Conservation (phyloP, 2,329 filamentous ascomycete species). For the Colletotrichum tropicale region DNA sequence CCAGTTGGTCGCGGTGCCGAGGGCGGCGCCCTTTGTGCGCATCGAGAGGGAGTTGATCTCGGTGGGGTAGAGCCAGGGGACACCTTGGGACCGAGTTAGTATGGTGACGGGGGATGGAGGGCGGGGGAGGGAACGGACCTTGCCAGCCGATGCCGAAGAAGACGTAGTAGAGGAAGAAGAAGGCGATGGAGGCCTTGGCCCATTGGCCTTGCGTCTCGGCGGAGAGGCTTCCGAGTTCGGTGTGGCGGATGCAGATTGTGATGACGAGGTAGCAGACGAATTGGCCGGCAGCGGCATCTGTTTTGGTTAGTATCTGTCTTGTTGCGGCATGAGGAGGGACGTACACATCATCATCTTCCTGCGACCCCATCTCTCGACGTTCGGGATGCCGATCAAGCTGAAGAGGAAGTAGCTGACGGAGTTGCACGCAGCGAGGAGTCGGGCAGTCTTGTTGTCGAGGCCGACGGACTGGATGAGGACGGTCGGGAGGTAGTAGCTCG, state of each 20-base stretch:
- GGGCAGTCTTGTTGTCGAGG: conserved; percentile 50
- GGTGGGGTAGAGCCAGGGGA: conserved; percentile 34
- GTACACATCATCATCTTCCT: conserved; percentile 61
- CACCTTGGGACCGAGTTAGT: background rate
- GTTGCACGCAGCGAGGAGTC: conserved; percentile 56
- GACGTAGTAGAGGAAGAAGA: conserved; percentile 26
- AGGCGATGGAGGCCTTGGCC: conserved; percentile 23
- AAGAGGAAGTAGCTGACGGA: conserved; percentile 33
- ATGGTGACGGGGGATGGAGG: fast-evolving
- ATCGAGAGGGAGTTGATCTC: conserved; percentile 38
- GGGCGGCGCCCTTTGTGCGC: conserved; percentile 30
- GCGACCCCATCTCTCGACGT: conserved; percentile 48
- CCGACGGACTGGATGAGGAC: conserved; percentile 58
- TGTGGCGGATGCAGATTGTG: conserved; percentile 51
- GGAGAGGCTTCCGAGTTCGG: conserved; percentile 27
- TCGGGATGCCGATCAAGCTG: conserved; percentile 27
- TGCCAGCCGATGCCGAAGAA: conserved; percentile 23
- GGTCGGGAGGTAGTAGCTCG: conserved; percentile 40
- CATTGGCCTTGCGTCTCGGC: conserved; percentile 1
- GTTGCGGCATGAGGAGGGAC: background rate
- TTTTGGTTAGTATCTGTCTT: background rate
- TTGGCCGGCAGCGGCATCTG: conserved; percentile 52
- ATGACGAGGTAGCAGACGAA: conserved; percentile 56
- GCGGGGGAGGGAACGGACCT: background rate
- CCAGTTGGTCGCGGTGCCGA: conserved; percentile 20